Conservation (phyloP, 2,329 filamentous ascomycete species). For the Apiospora pterosperma region DNA sequence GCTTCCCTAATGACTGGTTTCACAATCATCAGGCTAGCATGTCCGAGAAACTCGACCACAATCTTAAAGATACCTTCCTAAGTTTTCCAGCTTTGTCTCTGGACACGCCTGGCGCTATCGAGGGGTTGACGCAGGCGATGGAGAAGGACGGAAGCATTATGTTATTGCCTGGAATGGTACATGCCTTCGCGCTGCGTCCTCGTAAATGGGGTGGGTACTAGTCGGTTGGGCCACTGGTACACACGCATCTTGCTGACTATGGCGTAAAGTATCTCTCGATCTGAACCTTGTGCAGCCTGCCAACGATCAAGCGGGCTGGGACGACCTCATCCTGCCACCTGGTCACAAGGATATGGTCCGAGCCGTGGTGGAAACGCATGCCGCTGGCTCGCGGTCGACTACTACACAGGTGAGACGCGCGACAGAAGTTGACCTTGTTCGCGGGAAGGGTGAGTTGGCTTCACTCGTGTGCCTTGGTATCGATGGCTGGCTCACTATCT, state of each 20-base stretch:
- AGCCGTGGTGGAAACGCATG: slow-evolving; percentile 25
- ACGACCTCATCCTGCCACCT: slow-evolving; percentile 23
- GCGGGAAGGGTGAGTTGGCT: slow-evolving; percentile 22
- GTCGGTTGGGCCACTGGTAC: neutral
- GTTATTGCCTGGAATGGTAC: slow-evolving; percentile 19
- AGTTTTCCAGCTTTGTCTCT: neutral
- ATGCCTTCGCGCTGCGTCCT: slow-evolving; percentile 21
- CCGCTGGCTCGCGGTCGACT: slow-evolving; percentile 8
- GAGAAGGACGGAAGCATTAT: slow-evolving; percentile 12
- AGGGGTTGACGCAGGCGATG: slow-evolving; percentile 11
- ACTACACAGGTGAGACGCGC: neutral
- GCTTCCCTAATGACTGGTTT: neutral
- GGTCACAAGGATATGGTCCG: slow-evolving; percentile 26
- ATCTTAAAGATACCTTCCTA: neutral
- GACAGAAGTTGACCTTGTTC: slow-evolving; percentile 23
- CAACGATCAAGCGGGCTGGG: slow-evolving; percentile 16
- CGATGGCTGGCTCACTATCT: neutral
- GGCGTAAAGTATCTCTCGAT: slow-evolving; percentile 12
- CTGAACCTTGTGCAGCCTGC: slow-evolving; percentile 8
- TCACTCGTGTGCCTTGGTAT: slow-evolving; percentile 9
- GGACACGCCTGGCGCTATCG: neutral
- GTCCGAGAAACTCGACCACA: neutral
- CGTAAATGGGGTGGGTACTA: slow-evolving; percentile 25
- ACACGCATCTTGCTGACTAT: neutral
- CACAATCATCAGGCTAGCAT: neutral